Percentiles rank a stretch among this genome's conserved stretches.
Conservation (phyloP, 768 basidiomycete species). For the Psilocybe sp. region DNA sequence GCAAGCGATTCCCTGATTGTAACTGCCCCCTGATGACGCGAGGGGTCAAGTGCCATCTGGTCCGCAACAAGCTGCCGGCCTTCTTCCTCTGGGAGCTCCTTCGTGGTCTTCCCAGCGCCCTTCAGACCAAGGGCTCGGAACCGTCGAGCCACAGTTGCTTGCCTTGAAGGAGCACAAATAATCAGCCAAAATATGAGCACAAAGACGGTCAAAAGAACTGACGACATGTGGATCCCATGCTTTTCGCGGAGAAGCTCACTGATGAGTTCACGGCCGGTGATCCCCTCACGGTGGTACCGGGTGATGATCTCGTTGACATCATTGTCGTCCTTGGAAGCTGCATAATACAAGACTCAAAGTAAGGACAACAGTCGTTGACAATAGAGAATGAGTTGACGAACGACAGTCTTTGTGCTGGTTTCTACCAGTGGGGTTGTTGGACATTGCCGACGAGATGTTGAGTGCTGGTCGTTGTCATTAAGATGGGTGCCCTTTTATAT, state of each 20-base stretch:
- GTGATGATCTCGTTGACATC: background rate
- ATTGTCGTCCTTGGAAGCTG: background rate
- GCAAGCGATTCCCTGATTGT: slow-evolving; percentile 19
- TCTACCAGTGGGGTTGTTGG: background rate
- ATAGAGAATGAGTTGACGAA: too few relatives aligned
- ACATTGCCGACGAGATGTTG: too few relatives aligned
- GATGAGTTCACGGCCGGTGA: background rate
- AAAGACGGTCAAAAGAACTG: too few relatives aligned
- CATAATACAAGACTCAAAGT: background rate
- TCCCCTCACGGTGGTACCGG: background rate
- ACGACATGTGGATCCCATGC: too few relatives aligned
- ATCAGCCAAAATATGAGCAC: too few relatives aligned
- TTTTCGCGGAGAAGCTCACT: too few relatives aligned
- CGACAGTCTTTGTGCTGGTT: background rate
- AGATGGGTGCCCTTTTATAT: too few relatives aligned
- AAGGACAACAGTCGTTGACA: background rate
- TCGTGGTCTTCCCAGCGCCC: slow-evolving; percentile 15
- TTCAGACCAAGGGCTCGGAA: slow-evolving; percentile 11
- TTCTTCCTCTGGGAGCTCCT: slow-evolving; percentile 9
- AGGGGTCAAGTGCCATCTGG: slow-evolving; percentile 19
- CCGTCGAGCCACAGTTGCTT: slow-evolving; percentile 16
- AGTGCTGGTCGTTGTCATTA: too few relatives aligned
- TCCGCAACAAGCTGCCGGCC: slow-evolving; percentile 19
- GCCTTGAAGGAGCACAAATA: slow-evolving; percentile 5
- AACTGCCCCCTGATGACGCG: slow-evolving; percentile 12